Conservation (phyloP, 2,329 filamentous ascomycete genomes). For the Rutstroemia sp. region DNA sequence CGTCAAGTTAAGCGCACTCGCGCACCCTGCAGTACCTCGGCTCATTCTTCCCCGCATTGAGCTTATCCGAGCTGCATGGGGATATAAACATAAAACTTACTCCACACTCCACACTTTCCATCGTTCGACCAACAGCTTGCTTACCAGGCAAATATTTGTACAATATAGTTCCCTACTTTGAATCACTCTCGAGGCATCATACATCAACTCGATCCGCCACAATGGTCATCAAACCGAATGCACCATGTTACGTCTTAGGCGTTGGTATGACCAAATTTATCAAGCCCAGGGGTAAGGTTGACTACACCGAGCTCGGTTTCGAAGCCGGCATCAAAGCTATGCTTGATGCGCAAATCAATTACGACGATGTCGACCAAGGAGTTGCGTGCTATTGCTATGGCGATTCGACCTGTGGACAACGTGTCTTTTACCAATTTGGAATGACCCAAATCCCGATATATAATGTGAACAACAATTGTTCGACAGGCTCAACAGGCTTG, state of each 20-base stretch:
- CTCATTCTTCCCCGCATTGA: no score
- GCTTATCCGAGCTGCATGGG: no score
- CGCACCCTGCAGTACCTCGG: no score
- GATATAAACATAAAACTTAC: no score
- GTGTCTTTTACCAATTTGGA: conserved; percentile 98
- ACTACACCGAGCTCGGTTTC: conserved; percentile 91
- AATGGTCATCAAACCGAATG: conserved; percentile 24
- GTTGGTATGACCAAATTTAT: conserved; percentile 99
- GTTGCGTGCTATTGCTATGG: conserved; percentile 98
- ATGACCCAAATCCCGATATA: conserved; percentile 95
- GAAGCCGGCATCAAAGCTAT: conserved; percentile 61
- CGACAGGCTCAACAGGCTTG: conserved; percentile 86
- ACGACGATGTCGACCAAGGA: conserved; percentile 92
- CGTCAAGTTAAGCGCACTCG: no score
- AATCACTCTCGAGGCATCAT: no score
- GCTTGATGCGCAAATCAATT: conserved; percentile 77
- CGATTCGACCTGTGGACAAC: conserved; percentile 89
- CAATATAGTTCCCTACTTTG: no score
- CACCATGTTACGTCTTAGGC: conserved; percentile 76
- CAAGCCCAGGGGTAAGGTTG: conserved; percentile 88
- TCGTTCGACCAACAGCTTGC: no score
- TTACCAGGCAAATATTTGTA: no score
- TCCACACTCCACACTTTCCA: no score
- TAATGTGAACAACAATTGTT: conserved; percentile 99
- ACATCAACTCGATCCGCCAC: not conserved